A percentile compares a stretch with the other conserved stretches of the same genome.
These are phyloP conservation scores for Tarenaya hassleriana DNA, from an alignment of 345 rosid genomes.

Conservation along the genomic window DNA sequence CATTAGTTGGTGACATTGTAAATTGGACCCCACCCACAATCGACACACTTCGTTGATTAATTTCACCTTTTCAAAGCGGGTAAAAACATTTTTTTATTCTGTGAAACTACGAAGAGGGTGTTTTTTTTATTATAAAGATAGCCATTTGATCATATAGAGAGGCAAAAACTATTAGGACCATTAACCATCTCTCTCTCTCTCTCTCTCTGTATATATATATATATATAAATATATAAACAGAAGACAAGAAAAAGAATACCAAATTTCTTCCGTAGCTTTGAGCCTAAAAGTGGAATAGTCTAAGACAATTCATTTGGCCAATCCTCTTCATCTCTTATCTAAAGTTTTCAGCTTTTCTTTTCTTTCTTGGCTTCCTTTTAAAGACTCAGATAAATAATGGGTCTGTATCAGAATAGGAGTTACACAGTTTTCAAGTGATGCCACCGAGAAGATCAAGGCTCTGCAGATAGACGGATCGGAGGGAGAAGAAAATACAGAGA, in stretches of 20 bases:
- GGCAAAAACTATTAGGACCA: too few relatives aligned
- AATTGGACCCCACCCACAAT: too few relatives aligned
- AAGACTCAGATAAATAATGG: not conserved
- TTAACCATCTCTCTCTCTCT: too few relatives aligned
- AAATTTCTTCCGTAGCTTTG: constrained; percentile 7
- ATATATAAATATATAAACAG: not conserved
- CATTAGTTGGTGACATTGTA: too few relatives aligned
- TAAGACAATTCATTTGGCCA: constrained; percentile 22
- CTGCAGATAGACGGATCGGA: constrained; percentile 1
- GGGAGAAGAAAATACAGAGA: too few relatives aligned
- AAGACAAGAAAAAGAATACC: constrained; percentile 10
- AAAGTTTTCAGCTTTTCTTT: not conserved
- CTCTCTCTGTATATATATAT: not conserved
- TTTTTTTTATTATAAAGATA: too few relatives aligned
- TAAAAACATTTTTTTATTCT: too few relatives aligned
- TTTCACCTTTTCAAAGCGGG: too few relatives aligned
- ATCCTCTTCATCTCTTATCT: not conserved
- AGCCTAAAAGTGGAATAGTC: constrained; percentile 25
- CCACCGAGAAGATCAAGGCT: constrained; percentile 6
- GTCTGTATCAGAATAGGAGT: not conserved
- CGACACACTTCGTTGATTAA: too few relatives aligned
- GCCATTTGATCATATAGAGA: too few relatives aligned
- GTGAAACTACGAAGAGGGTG: too few relatives aligned
- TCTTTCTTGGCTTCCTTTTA: not conserved
- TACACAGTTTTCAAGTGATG: not conserved